Evolutionary conservation across 306 rosid species (phyloP).

Genomic region (Oxytropis ochrocephala): DNA sequence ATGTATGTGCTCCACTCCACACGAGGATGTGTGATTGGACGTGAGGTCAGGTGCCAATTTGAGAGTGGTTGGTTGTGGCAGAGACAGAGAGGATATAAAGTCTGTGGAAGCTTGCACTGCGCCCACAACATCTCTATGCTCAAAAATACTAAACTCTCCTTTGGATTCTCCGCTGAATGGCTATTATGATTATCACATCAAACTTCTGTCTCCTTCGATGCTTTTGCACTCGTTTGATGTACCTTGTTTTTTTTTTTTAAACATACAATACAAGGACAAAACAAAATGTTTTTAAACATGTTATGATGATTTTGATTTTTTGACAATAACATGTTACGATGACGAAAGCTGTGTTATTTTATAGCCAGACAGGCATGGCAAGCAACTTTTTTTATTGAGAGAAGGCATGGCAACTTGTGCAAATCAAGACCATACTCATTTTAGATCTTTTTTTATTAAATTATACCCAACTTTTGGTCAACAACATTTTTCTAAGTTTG

Average conservation of each 20-base stretch:
- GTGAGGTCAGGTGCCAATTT: slow-evolving; percentile 9
- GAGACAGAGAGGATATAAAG: slow-evolving; percentile 19
- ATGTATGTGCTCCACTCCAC: slow-evolving; percentile 14
- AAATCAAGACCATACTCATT: background rate
- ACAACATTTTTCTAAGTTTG: no score
- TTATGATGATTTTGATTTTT: background rate
- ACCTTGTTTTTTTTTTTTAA: background rate
- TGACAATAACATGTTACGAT: background rate
- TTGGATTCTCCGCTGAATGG: slow-evolving; percentile 7
- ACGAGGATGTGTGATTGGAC: slow-evolving; percentile 12
- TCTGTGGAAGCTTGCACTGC: slow-evolving; percentile 3
- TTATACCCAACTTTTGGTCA: no score
- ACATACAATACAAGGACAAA: background rate
- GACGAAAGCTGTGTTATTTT: background rate
- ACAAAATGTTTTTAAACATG: background rate
- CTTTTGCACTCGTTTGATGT: background rate
- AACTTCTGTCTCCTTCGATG: background rate
- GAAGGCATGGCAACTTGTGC: slow-evolving; percentile 4
- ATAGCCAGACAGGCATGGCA: background rate
- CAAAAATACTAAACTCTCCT: slow-evolving; percentile 13
- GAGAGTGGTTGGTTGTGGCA: background rate
- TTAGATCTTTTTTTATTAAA: no score
- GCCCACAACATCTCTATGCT: background rate
- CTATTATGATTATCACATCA: slow-evolving; percentile 9
- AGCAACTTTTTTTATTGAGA: no score